Evolutionary conservation across 192 early-diverging fungal species (phyloP).

Genomic region (Anaeromyces robustus): DNA sequence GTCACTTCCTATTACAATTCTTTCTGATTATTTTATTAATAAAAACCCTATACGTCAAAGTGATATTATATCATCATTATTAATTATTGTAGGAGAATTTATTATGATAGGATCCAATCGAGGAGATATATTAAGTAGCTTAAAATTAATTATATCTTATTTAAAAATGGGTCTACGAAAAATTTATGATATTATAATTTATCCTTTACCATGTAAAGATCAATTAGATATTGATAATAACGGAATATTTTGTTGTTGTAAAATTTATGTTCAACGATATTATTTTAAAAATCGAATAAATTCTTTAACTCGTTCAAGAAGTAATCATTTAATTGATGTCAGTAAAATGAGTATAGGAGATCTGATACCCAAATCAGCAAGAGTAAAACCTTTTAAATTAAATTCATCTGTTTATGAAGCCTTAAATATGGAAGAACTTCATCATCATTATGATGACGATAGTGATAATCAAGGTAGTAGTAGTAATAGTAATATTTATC

Average conservation of each 20-base stretch:
- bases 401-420: not conserved
- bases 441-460: not conserved
- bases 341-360: not conserved
- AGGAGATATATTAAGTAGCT: not conserved
- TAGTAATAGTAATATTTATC: not conserved
- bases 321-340: not conserved
- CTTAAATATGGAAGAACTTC: not conserved
- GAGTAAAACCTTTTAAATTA: not conserved
- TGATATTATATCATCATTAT: not conserved
- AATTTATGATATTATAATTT: not conserved
- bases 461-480: not conserved
- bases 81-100: not conserved
- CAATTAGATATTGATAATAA: not conserved
- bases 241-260: not conserved
- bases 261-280: not conserved
- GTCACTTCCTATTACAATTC: not conserved
- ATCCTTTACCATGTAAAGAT: not conserved
- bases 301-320: not conserved
- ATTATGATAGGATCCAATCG: not conserved
- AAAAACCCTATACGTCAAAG: not conserved
- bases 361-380: not conserved
- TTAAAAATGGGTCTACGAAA: not conserved
- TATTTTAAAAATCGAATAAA: not conserved
- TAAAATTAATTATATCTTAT: not conserved
- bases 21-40: not conserved